These are phyloP conservation scores for Kingdonia uniflora DNA, from an alignment of 164 flowering plant genomes.

Conservation along the genomic window DNA sequence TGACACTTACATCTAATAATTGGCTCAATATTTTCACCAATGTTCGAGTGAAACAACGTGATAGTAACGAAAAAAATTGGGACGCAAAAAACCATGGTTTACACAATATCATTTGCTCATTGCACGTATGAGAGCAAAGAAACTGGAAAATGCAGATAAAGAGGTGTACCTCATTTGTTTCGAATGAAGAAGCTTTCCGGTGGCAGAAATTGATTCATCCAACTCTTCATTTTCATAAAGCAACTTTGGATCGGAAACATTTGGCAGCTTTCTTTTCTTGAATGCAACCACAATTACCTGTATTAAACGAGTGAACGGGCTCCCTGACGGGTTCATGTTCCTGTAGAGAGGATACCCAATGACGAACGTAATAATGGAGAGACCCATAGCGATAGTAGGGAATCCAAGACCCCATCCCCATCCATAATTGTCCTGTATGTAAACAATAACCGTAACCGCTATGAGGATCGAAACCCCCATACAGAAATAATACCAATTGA, in stretches of 20 bases:
- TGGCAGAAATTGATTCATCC: conserved; percentile 13
- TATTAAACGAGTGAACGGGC: conserved; percentile 11
- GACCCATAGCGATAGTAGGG: conserved; percentile 8
- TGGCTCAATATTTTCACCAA: no score
- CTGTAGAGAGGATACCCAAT: conserved; percentile 13
- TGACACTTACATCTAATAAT: no score
- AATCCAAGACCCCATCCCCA: conserved; percentile 17
- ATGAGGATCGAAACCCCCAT: conserved; percentile 11
- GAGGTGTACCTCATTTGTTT: conserved; percentile 10
- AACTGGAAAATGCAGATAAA: no score
- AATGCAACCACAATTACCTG: conserved; percentile 12
- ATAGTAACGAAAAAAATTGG: neutral
- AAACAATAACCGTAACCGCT: conserved; percentile 12
- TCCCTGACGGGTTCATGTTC: conserved; percentile 10
- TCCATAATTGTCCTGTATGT: conserved; percentile 11
- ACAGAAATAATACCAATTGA: conserved; percentile 16
- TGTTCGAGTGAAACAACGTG: neutral
- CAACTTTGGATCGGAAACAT: conserved; percentile 9
- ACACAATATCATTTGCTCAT: neutral
- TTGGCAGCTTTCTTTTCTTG: conserved; percentile 8
- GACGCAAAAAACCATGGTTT: neutral
- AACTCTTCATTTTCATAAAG: conserved; percentile 16
- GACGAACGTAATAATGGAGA: conserved; percentile 7
- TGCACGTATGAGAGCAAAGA: no score
- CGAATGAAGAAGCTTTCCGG: conserved; percentile 13